Conservation (phyloP, 2,329 filamentous ascomycete genomes). For the Cladosporium sp. region DNA sequence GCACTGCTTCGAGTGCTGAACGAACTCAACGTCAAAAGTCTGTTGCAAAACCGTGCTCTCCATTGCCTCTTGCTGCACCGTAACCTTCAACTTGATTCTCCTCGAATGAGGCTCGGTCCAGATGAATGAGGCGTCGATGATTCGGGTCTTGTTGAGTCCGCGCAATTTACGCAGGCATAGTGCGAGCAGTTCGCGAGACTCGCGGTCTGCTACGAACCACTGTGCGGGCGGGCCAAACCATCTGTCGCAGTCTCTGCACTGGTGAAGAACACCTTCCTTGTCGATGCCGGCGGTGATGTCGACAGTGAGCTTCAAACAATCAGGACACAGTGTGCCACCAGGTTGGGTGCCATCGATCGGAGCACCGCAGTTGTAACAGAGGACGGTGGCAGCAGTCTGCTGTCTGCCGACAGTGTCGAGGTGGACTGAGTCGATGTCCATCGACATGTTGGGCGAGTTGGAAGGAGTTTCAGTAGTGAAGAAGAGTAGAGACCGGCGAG, state of each 20-base stretch:
- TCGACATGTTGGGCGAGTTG: slow-evolving; percentile 29
- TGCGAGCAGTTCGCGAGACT: slow-evolving; percentile 89
- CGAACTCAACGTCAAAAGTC: slow-evolving; percentile 89
- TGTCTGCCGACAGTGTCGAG: slow-evolving; percentile 19
- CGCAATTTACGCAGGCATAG: slow-evolving; percentile 85
- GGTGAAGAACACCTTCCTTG: slow-evolving; percentile 83
- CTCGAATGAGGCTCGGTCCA: slow-evolving; percentile 98
- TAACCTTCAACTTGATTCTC: slow-evolving; percentile 90
- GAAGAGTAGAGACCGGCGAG: too few relatives aligned
- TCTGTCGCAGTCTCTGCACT: slow-evolving; percentile 90
- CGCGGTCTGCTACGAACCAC: slow-evolving; percentile 80
- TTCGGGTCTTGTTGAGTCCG: slow-evolving; percentile 82
- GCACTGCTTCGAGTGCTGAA: slow-evolving; percentile 89
- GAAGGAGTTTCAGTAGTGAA: neutral
- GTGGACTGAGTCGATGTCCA: slow-evolving; percentile 34
- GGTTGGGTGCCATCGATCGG: slow-evolving; percentile 88
- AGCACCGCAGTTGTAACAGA: slow-evolving; percentile 96
- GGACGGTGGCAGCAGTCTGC: slow-evolving; percentile 58
- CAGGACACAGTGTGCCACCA: slow-evolving; percentile 85
- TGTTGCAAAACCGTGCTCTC: slow-evolving; percentile 76
- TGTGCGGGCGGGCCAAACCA: slow-evolving; percentile 83
- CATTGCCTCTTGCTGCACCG: slow-evolving; percentile 71
- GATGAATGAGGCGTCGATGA: slow-evolving; percentile 93
- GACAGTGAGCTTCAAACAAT: slow-evolving; percentile 91
- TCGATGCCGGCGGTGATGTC: slow-evolving; percentile 91